Conservation (phyloP, 495 filamentous ascomycete species). For the Sporormia fimetaria region DNA sequence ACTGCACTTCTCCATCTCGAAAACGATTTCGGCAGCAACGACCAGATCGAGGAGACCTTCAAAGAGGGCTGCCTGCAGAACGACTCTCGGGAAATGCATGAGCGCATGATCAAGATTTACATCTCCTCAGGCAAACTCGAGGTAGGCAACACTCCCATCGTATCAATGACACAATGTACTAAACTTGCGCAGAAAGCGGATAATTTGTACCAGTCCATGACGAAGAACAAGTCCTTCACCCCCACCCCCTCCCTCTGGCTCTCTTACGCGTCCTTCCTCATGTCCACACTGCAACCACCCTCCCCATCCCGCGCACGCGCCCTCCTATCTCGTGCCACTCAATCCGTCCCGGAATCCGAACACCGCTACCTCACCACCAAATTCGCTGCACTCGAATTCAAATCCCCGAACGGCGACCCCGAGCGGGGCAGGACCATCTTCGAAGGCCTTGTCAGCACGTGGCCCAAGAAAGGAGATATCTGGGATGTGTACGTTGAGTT, state of each 20-base stretch:
- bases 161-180: background rate
- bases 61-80: conserved; percentile 90
- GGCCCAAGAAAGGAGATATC: conserved; percentile 77
- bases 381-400: conserved; percentile 87
- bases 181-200: conserved; percentile 60
- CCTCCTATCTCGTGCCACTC: conserved; percentile 73
- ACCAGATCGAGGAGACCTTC: conserved; percentile 77
- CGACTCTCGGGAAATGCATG: conserved; percentile 79
- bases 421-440: conserved; percentile 93
- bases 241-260: conserved; percentile 68
- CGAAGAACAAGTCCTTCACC: conserved; percentile 72
- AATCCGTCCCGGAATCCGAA: conserved; percentile 60
- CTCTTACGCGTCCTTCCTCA: conserved; percentile 91
- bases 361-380: conserved; percentile 71
- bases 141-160: conserved; percentile 34
- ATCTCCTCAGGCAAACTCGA: conserved; percentile 75
- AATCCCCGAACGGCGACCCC: conserved; percentile 65
- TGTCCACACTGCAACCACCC: conserved; percentile 45
- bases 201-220: conserved; percentile 68
- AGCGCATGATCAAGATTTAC: conserved; percentile 83
- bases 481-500: conserved; percentile 88
- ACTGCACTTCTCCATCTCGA: conserved; percentile 88
- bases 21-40: conserved; percentile 76
- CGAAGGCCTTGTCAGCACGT: conserved; percentile 71
- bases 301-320: conserved; percentile 63